Base-by-base conservation (phyloP, 176 grass and related monocot species). In the Phoenix dactylifera region DNA sequence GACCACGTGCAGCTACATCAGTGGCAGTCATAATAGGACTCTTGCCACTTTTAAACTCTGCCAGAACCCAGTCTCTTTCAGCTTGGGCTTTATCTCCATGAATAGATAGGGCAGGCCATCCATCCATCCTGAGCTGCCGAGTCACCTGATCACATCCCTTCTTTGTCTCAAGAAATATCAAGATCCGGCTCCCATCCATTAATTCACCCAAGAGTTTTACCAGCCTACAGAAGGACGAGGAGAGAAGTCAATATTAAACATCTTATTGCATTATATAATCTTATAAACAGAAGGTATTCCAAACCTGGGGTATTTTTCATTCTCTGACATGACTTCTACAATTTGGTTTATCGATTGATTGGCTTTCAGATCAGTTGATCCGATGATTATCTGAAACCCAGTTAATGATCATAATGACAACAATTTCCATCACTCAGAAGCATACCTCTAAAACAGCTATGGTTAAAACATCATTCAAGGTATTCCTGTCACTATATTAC, bases 111-210 rank as follows among this genome's bases (percentile, higher is more conserved):
- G 94, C 82, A 53, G 88, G 94, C 88, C 94, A 98, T 29, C 94
- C 94, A 68, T 98, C 94, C 88, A 86, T 98, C 83, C 84, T 88
- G 58, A 98, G 94, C 66, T 89, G 94, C n/a, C 88, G 74, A 61
- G 94, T 98, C 50, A 98, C 66, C 76, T 85, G 74, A 50, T 93
- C 94, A 55, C 88, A 98, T 15, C 83, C 88, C 74, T 92, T 98
- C 68, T 98, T 98, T 1, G 94, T 98, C 83, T 93, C 87, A 18
- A 98, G 80, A 83, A 98, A 98, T 82, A 98, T 80, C 59, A 98
- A 69, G 53, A 98, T 98, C 18, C 82, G 66, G 57, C 94, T 89
- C 49, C 88, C 88, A 63, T 92, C 94, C 94, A 88, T 98, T 70
- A 86, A 29, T 77, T 92, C 78, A 49, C 74, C 64, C 64, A 98